Percentiles rank a stretch among this genome's conserved stretches.
phyloP scores from a whole-genome alignment of 2,329 filamentous ascomycete genomes.

The Pestalotiopsis sp. region DNA sequence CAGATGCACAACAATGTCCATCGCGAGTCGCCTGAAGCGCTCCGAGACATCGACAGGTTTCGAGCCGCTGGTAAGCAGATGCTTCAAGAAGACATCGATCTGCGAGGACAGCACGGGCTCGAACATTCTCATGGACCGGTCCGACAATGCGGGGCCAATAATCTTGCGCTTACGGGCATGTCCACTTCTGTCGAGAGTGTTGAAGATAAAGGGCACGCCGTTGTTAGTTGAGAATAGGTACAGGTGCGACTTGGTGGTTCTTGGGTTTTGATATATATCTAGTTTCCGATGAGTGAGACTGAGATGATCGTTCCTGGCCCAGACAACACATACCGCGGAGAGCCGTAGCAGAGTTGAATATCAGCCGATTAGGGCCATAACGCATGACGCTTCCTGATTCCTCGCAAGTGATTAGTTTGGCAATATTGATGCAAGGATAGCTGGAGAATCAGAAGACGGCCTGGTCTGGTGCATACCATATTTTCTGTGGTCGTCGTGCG shows the following conservation, averaged over 20 bases:
- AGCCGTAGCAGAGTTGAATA: constrained; percentile 22
- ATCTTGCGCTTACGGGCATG: constrained; percentile 13
- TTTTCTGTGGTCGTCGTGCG: background rate
- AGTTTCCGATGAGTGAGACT: background rate
- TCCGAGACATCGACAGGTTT: constrained; percentile 20
- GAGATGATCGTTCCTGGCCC: background rate
- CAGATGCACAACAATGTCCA: constrained; percentile 23
- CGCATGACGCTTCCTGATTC: constrained; percentile 21
- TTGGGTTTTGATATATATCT: constrained; percentile 25
- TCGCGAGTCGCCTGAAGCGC: constrained; percentile 16
- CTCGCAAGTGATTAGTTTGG: background rate
- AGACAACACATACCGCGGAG: constrained; percentile 3
- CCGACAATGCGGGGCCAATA: constrained; percentile 5
- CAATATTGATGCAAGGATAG: background rate
- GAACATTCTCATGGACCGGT: constrained; percentile 10
- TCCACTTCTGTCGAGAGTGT: constrained; percentile 6
- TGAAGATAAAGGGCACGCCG: constrained; percentile 17
- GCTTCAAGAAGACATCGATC: constrained; percentile 12
- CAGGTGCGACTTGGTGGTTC: constrained; percentile 20
- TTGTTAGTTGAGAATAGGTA: constrained; percentile 19
- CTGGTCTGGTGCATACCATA: background rate
- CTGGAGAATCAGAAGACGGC: background rate
- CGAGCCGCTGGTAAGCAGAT: constrained; percentile 12
- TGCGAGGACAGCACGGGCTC: constrained; percentile 7
- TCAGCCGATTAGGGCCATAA: constrained; percentile 21